Conservation (phyloP, 306 rosid species). For the Citrullus colocynthis region DNA sequence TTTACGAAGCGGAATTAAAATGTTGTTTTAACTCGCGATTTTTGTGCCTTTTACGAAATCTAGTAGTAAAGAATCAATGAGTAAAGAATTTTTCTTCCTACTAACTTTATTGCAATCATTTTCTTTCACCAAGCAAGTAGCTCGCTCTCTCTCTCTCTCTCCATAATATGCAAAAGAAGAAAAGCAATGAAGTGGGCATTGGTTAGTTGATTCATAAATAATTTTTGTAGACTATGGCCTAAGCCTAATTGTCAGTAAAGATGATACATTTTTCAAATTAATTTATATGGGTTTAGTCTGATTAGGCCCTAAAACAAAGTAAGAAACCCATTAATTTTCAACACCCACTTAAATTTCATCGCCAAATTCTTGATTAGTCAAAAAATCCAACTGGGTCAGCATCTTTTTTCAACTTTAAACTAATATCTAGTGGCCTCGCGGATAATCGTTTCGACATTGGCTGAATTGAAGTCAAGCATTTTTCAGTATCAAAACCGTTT, state of each 20-base stretch:
- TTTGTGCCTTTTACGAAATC: neutral
- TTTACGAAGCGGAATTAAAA: neutral
- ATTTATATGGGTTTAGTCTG: neutral
- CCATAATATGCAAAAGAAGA: neutral
- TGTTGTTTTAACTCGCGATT: neutral
- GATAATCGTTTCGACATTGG: neutral
- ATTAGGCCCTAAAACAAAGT: neutral
- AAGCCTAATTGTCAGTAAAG: neutral
- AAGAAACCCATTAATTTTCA: neutral
- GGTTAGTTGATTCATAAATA: neutral
- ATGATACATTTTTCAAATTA: neutral
- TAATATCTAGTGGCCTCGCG: neutral
- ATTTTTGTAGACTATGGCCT: neutral
- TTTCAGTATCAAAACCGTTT: slow-evolving; percentile 3
- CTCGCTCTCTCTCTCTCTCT: neutral
- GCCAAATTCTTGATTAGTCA: slow-evolving; percentile 2
- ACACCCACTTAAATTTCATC: neutral
- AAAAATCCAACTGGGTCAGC: neutral
- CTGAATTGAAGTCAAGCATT: slow-evolving; percentile 25
- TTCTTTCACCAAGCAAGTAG: neutral
- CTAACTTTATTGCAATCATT: neutral
- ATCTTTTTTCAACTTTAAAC: neutral
- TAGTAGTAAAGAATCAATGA: neutral
- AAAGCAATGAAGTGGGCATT: neutral
- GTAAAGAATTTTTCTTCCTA: neutral